A percentile compares a stretch with the other conserved stretches of the same genome.
Evolutionary conservation across 2,329 filamentous ascomycete genomes (phyloP).

Genomic region (Grosmannia huntii): DNA sequence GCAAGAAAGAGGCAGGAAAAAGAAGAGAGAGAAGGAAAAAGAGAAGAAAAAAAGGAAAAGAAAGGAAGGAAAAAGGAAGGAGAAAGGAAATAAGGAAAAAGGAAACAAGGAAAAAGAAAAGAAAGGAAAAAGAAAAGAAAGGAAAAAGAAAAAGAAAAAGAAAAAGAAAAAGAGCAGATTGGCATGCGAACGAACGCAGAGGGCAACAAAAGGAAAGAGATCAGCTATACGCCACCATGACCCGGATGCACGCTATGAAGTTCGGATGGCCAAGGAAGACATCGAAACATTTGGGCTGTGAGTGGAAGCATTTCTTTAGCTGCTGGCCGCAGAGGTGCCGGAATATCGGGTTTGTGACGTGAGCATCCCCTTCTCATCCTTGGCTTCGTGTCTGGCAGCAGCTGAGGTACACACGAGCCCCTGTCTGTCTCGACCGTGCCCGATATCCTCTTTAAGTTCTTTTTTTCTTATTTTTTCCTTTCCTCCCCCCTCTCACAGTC

Average conservation of each 20-base stretch:
- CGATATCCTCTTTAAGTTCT: not conserved
- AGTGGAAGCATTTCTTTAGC: not conserved
- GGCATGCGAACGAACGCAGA: not conserved
- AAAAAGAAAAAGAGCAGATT: no score
- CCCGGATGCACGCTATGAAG: not conserved
- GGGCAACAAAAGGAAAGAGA: not conserved
- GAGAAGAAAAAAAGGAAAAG: not conserved
- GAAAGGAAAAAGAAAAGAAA: not conserved
- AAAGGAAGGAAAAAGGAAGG: not conserved
- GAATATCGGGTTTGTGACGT: not conserved
- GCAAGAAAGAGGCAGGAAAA: not conserved
- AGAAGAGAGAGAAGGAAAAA: not conserved
- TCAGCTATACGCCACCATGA: not conserved
- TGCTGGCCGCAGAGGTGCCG: not conserved
- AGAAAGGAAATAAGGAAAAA: not conserved
- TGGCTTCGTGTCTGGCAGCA: not conserved
- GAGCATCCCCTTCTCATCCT: not conserved
- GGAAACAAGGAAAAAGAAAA: not conserved
- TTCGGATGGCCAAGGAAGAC: not conserved
- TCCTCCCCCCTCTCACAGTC: not conserved
- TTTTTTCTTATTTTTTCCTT: not conserved
- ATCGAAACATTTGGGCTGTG: not conserved
- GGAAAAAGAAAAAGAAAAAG: not conserved
- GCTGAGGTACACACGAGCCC: not conserved
- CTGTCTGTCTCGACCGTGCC: not conserved